Base-by-base conservation (phyloP, 2,329 filamentous ascomycete species). In the Trichoderma arundinaceum region DNA sequence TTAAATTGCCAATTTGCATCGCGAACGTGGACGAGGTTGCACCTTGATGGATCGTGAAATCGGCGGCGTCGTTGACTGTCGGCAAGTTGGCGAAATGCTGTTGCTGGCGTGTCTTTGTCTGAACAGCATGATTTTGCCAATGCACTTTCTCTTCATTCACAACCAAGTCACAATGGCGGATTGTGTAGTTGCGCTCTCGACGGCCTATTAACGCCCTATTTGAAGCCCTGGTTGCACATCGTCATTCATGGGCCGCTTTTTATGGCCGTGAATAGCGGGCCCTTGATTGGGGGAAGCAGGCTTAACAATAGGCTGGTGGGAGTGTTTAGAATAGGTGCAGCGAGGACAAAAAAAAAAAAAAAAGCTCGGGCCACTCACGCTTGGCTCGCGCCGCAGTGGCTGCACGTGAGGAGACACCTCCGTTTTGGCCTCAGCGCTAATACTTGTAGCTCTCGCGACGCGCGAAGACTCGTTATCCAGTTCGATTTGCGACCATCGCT, bases 361-460 rank as follows among this genome's bases (percentile, higher is more conserved):
- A 49, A 51, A 56, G 64, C 64, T 66, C 51, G 64, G 57, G 57
- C 64, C 64, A 66, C 57, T 61, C 62, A 51, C 46, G 52, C 53
- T 48, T 38, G 49, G 39, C 52, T 58, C 44, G 62, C 56, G 62
- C 62, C 43, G 38, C 43, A 22, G 41, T 46, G 57, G 61, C 61
- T 65, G 61, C 65, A 67, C 65, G 65, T 67, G 65, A 67, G 65
- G 57, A 46, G 53, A 32, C 44, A 38, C 53, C 28, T 38, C 46
- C 52, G 43, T 53, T 63, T 58, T 63, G 53, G 59, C 65, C 65
- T 66, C 59, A 66, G 51, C 58, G 59, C 65, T 60, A 51, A 49
- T 35, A 28, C 22, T 28, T 28, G 22, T 28, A 51, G 65, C 44
- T 49, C 53, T 56, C 61, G 65, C 65, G 54, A 67, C 65, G 60